Percentiles rank a stretch among this genome's conserved stretches.
Conservation (phyloP, 495 filamentous ascomycete species). For the Xylaria nigripes region DNA sequence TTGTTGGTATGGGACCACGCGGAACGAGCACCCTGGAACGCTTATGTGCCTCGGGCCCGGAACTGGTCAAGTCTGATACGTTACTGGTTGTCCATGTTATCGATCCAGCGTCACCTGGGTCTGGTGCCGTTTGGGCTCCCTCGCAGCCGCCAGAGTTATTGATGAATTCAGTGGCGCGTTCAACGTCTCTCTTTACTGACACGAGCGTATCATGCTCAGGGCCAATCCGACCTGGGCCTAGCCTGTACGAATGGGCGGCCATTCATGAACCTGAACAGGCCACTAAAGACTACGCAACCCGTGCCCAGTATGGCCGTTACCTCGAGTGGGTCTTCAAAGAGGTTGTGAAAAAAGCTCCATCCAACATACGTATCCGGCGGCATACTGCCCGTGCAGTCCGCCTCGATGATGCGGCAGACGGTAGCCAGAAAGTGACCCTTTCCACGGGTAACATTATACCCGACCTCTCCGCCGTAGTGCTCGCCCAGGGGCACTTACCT, state of each 20-base stretch:
- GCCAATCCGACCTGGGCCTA: conserved; percentile 7
- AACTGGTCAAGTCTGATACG: not conserved
- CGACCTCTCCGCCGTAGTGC: conserved; percentile 14
- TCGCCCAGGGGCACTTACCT: conserved; percentile 21
- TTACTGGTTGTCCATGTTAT: not conserved
- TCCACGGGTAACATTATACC: conserved; percentile 12
- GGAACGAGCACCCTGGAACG: conserved; percentile 12
- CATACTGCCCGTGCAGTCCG: not conserved
- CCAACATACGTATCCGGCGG: not conserved
- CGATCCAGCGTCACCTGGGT: not conserved
- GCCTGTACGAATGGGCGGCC: conserved; percentile 5
- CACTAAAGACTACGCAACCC: conserved; percentile 11
- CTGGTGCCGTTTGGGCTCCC: conserved; percentile 15
- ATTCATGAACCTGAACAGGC: not conserved
- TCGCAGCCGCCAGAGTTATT: conserved; percentile 14
- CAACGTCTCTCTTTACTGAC: conserved; percentile 16
- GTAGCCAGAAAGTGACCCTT: conserved; percentile 14
- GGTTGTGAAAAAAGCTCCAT: not conserved
- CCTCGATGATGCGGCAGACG: not conserved
- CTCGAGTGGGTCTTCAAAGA: conserved; percentile 7
- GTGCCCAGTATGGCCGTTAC: conserved; percentile 9
- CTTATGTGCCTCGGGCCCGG: conserved; percentile 15
- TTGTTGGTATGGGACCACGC: conserved; percentile 15
- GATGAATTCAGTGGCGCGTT: conserved; percentile 20
- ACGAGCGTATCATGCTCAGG: conserved; percentile 3